Conservation (phyloP, 208 protist genomes). For the Acanthamoeba triangularis region DNA sequence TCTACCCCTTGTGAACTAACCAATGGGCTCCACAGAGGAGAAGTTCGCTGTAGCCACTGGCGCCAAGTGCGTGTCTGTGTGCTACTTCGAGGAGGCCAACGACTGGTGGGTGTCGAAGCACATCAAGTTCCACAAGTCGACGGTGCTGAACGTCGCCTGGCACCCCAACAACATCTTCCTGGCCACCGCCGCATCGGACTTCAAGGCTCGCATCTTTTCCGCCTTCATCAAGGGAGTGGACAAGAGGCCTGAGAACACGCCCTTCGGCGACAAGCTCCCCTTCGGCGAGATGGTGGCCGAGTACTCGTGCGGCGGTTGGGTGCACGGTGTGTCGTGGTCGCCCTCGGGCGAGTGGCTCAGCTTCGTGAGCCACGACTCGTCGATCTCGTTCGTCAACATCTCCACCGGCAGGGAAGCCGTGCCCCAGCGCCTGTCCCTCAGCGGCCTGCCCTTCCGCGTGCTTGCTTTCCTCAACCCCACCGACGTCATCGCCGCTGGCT, state of each 20-base stretch:
- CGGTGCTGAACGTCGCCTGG: constrained; percentile 92
- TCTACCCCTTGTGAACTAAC: too few species aligned
- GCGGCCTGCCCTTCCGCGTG: constrained; percentile 87
- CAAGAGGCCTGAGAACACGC: constrained; percentile 64
- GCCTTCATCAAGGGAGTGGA: constrained; percentile 92
- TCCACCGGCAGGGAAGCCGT: constrained; percentile 41
- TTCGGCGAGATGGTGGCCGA: constrained; percentile 87
- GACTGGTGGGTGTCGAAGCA: constrained; percentile 96
- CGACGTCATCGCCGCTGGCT: constrained; percentile 87
- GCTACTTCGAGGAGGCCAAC: constrained; percentile 95
- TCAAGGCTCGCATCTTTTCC: constrained; percentile 91
- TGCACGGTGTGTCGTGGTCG: constrained; percentile 91
- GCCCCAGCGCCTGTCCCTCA: constrained; percentile 45
- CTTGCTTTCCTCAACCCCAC: constrained; percentile 85
- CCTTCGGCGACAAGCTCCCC: constrained; percentile 83
- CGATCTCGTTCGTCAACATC: constrained; percentile 85
- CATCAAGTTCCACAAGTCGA: constrained; percentile 92
- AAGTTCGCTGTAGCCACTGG: constrained; percentile 96
- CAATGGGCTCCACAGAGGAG: too few species aligned
- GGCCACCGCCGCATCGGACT: constrained; percentile 92
- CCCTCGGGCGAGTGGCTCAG: constrained; percentile 90
- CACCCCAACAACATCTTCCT: constrained; percentile 93
- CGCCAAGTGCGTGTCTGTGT: constrained; percentile 93
- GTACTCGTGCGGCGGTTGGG: constrained; percentile 90
- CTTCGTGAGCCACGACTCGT: constrained; percentile 89